phyloP scores from a whole-genome alignment of 306 rosid genomes.

The Vigna angularis region DNA sequence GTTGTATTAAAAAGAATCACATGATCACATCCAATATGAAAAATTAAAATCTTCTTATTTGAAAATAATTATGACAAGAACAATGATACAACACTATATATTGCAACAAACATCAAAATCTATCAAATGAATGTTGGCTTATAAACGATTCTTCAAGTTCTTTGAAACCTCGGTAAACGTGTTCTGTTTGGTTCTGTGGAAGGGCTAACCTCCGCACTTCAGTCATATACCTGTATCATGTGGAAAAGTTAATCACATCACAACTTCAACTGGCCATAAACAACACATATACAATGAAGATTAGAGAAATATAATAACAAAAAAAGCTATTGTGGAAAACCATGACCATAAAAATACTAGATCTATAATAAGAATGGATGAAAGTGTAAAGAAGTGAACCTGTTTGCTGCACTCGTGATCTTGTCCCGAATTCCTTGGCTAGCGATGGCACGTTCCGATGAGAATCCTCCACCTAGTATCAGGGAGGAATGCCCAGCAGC shows the following conservation, averaged over 20 bases:
- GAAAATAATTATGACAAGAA: conserved; percentile 45
- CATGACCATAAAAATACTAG: conserved; percentile 6
- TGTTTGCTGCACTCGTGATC: conserved; percentile 90
- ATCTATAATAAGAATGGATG: conserved; percentile 26
- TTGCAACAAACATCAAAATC: conserved; percentile 61
- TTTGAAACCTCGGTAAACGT: conserved; percentile 77
- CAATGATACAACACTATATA: conserved; percentile 52
- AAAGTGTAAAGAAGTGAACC: conserved; percentile 57
- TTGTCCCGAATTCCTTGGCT: conserved; percentile 93
- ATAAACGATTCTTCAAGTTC: conserved; percentile 94
- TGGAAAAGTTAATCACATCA: conserved; percentile 41
- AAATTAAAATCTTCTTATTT: conserved; percentile 45
- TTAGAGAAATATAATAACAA: background rate
- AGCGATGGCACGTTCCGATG: conserved; percentile 67
- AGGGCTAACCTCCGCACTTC: conserved; percentile 91
- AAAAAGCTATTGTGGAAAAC: background rate
- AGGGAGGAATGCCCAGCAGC: conserved; percentile 72
- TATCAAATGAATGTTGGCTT: conserved; percentile 73
- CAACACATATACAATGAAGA: conserved; percentile 17
- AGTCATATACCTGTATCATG: conserved; percentile 76
- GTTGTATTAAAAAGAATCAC: conserved; percentile 8
- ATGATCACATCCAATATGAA: conserved; percentile 36
- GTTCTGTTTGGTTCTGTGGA: conserved; percentile 84
- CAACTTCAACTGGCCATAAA: conserved; percentile 27
- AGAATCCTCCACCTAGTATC: conserved; percentile 77